Evolutionary conservation across 441 rosid genomes (phyloP), one percentile per base, ranked within the genome.

Genomic region (Croton setiger): DNA sequence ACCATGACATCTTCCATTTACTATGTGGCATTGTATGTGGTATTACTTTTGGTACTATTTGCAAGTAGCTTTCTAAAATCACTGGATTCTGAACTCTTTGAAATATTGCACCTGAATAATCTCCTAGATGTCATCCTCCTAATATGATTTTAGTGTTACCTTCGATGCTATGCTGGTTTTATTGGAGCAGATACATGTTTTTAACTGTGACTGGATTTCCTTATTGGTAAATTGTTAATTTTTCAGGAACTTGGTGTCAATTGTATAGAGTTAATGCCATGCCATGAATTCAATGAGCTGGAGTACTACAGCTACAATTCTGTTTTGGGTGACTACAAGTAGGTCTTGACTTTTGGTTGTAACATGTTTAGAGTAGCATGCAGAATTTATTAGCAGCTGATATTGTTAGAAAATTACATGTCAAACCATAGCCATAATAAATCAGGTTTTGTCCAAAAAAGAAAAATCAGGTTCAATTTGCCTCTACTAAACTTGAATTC

Each of bases 191-290:
- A 60, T 68, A 45, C 52, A 47, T 52, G 9, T 63, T 44, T 5
- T 4, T 70, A 36, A 35, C 18, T 60, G 36, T 63, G 61, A 69
- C 66, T 72, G 60, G 33, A 17, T 15, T 12, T 47, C n/a, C 71
- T 75, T 53, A 62, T 66, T 56, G 51, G 15, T n/a, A 17, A 55
- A 76, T 62, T 77, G 41, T 61, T 72, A n/a, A 62, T 74, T 77
- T 80, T 78, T 76, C 82, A 94, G 98, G 98, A 89, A 69, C 96
- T 94, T 78, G 98, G 98, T 62, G 74, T 94, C 75, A 94, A 91
- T 80, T 94, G 98, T 74, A 85, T 94, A 79, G 98, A 94, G 77
- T 71, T 91, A 73, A 91, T 94, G 98, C 98, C 98, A 58, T 94
- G 98, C 81, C 96, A 94, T 69, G 97, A 91, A 79, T 94, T 94